These are phyloP conservation scores for Macadamia tetraphylla DNA, from an alignment of 164 flowering plant genomes.

Conservation along the genomic window DNA sequence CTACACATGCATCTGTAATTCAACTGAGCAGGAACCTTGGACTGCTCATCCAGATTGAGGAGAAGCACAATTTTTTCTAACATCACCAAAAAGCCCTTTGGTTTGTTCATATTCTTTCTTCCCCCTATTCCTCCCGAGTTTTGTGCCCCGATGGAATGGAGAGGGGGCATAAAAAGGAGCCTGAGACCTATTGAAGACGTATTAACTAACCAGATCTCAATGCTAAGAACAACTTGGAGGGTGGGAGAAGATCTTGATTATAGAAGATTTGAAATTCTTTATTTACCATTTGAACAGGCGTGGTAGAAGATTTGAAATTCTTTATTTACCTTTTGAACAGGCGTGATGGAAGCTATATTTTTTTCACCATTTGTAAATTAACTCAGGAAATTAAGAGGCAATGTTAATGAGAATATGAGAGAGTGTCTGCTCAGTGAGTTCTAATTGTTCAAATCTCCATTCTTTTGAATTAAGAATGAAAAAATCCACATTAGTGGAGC, in stretches of 20 bases:
- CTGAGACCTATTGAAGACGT: background rate
- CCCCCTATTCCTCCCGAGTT: background rate
- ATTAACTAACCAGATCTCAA: slow-evolving; percentile 3
- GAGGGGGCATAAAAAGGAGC: slow-evolving; percentile 6
- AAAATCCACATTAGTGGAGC: too few species aligned
- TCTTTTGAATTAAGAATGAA: background rate
- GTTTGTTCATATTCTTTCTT: slow-evolving; percentile 14
- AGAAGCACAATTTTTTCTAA: slow-evolving; percentile 17
- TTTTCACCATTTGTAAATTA: slow-evolving; percentile 30
- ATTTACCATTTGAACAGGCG: slow-evolving; percentile 8
- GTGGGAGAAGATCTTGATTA: slow-evolving; percentile 3
- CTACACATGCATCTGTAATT: background rate
- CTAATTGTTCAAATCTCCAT: background rate
- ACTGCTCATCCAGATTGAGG: slow-evolving; percentile 12
- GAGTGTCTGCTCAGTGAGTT: background rate
- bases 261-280: slow-evolving; percentile 8
- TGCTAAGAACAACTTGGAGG: background rate
- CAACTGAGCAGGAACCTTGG: background rate
- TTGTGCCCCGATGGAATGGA: slow-evolving; percentile 6
- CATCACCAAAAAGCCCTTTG: slow-evolving; percentile 2
- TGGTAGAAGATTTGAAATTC: background rate
- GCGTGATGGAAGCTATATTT: slow-evolving; percentile 14
- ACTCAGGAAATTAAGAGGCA: slow-evolving; percentile 11
- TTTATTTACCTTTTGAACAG: too few species aligned
- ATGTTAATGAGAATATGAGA: slow-evolving; percentile 17